Evolutionary conservation across 257 asterid genomes (phyloP).

Genomic region (Scutellaria galericulata): DNA sequence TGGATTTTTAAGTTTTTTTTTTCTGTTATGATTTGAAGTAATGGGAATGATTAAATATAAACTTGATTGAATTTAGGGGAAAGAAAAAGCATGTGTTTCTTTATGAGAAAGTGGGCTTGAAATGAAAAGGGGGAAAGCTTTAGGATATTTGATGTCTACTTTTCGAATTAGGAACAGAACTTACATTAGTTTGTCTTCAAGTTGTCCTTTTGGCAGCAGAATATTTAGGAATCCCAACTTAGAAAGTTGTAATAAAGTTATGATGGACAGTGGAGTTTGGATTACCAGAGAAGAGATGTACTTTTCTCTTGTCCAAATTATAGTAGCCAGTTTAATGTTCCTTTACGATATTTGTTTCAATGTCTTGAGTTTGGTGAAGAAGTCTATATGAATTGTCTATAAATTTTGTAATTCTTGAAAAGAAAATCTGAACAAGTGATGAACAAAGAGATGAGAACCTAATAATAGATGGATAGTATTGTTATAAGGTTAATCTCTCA

Average conservation of each 20-base stretch:
- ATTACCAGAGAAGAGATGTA: not conserved
- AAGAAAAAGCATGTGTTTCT: constrained; percentile 7
- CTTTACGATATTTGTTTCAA: not conserved
- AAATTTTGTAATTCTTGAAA: no score
- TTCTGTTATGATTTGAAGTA: not conserved
- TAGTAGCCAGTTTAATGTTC: not conserved
- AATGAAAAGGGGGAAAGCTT: not conserved
- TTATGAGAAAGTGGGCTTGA: constrained; percentile 8
- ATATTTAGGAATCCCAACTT: not conserved
- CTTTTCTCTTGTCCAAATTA: not conserved
- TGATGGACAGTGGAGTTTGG: not conserved
- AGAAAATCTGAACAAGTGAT: not conserved
- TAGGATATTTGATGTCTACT: not conserved
- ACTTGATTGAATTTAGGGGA: not conserved
- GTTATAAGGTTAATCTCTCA: not conserved
- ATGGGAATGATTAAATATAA: no score
- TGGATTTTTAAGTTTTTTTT: not conserved
- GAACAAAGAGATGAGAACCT: no score
- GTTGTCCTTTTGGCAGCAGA: constrained; percentile 5
- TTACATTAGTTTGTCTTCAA: not conserved
- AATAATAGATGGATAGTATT: not conserved
- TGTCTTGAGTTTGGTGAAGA: not conserved
- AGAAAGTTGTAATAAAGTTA: not conserved
- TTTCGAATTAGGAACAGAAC: constrained; percentile 17
- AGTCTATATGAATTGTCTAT: not conserved